A percentile compares a stretch with the other conserved stretches of the same genome.
phyloP scores from a whole-genome alignment of 352 stramenopile genomes.

The Phytophthora idaei region DNA sequence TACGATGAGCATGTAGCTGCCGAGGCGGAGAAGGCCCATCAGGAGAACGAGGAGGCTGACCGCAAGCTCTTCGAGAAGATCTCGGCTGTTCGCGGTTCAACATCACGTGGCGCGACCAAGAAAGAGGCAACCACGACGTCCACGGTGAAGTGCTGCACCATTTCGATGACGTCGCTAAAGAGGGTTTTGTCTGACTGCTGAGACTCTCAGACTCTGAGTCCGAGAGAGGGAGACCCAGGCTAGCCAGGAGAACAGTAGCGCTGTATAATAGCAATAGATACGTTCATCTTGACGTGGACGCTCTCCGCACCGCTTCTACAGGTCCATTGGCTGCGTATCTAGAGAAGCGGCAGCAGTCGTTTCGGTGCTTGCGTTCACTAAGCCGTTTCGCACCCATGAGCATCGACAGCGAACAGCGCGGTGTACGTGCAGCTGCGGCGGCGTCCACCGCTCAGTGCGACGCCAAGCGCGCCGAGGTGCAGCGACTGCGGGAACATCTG shows the following conservation, averaged over 20 bases:
- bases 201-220: no score
- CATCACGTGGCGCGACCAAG: slow-evolving; percentile 7
- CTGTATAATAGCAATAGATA: slow-evolving; percentile 32
- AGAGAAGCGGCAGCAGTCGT: neutral
- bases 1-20: slow-evolving; percentile 60
- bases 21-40: slow-evolving; percentile 31
- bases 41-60: slow-evolving; percentile 35
- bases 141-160: slow-evolving; percentile 57
- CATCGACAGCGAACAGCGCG: slow-evolving; percentile 32
- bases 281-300: slow-evolving; percentile 29
- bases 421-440: neutral
- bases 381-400: slow-evolving; percentile 18
- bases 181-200: slow-evolving; percentile 24
- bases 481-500: slow-evolving; percentile 25
- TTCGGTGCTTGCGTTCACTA: slow-evolving; percentile 7
- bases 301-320: slow-evolving; percentile 16
- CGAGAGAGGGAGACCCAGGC: neutral
- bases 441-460: slow-evolving; percentile 21
- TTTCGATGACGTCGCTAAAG: slow-evolving; percentile 54
- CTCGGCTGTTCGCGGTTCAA: slow-evolving; percentile 16
- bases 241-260: neutral
- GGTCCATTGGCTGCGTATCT: slow-evolving; percentile 17
- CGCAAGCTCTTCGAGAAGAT: slow-evolving; percentile 44
- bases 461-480: slow-evolving; percentile 26
- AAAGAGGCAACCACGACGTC: slow-evolving; percentile 26